Evolutionary conservation across 108 stramenopile genomes (phyloP), one percentile per base, ranked within the genome.

Genomic region (Cafeteria roenbergensis): DNA sequence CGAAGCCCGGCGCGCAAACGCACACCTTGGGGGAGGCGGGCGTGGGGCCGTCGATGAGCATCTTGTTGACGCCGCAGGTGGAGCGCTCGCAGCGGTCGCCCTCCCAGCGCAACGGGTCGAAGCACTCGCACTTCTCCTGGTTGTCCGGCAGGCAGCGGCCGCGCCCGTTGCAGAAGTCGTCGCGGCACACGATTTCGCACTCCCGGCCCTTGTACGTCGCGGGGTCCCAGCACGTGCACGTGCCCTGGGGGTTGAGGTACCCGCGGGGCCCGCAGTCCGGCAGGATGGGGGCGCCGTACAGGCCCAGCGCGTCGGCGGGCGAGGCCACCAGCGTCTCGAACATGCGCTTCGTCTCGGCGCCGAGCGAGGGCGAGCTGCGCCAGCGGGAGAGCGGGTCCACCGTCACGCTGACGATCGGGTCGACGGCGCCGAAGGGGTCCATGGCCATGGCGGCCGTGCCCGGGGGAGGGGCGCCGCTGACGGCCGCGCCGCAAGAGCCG

Each of bases 101-200:
- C 12, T 6, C 17, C 57, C 57, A 57, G 57, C 57, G 57, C 57
- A 57, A 17, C 12, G 57, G 57, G 17, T 57, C 57, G 57, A 57
- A 57, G 57, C 57, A 57, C 12, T 57, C 57, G 33, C 57, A 57
- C 57, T 33, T 57, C 12, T 17, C 17, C 12, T 14, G 8, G 57
- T 57, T 17, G 12, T 31, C 12, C 33, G 32, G 12, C 12, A 12
- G 6, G 33, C 57, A 57, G 12, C 6, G 6, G 12, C 57, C 57
- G 32, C 57, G 30, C 12, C 57, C 57, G 33, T 57, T 8, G 57
- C 57, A 57, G 57, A 12, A 57, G n/a, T n/a, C n/a, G 57, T 57
- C 57, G 12, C 30, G 6, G 33, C 57, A 48, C 42, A 48, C 12
- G 42, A 12, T 6, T 17, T 48, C 42, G 42, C 42, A 48, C 42